These are phyloP conservation scores for Pseudocercospora crystallina DNA, from an alignment of 2,329 filamentous ascomycete species.

Conservation along the genomic window DNA sequence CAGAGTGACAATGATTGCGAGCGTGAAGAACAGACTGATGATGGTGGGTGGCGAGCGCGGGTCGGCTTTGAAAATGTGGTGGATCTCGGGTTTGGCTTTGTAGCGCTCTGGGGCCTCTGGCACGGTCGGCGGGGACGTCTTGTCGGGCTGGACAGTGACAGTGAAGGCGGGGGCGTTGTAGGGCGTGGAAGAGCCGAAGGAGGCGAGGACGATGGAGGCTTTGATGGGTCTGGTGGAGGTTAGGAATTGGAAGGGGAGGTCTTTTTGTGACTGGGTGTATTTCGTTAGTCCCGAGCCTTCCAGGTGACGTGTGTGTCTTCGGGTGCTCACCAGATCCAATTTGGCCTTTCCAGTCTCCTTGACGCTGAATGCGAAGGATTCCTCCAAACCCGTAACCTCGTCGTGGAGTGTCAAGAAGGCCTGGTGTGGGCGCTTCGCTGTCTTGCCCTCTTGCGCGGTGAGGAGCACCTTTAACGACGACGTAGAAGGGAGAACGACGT, in stretches of 20 bases:
- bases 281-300: conserved; percentile 16
- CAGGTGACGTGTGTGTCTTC: too few species aligned
- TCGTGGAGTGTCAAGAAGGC: conserved; percentile 86
- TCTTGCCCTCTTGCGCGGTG: conserved; percentile 76
- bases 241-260: conserved; percentile 82
- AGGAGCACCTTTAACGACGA: conserved; percentile 81
- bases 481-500: conserved; percentile 46
- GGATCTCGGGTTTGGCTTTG: conserved; percentile 78
- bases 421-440: conserved; percentile 84
- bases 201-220: conserved; percentile 81
- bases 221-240: conserved; percentile 65
- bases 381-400: conserved; percentile 71
- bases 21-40: conserved; percentile 74
- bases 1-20: conserved; percentile 70
- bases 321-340: conserved; percentile 72
- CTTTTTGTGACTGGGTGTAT: conserved; percentile 71
- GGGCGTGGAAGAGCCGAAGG: conserved; percentile 72
- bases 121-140: conserved; percentile 58
- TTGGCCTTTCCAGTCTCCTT: conserved; percentile 87
- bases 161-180: conserved; percentile 72
- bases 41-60: conserved; percentile 77
- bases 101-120: conserved; percentile 75
- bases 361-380: conserved; percentile 78
- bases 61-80: conserved; percentile 83
- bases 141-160: conserved; percentile 64